Conservation (phyloP, 768 basidiomycete species). For the Russula brevipes region DNA sequence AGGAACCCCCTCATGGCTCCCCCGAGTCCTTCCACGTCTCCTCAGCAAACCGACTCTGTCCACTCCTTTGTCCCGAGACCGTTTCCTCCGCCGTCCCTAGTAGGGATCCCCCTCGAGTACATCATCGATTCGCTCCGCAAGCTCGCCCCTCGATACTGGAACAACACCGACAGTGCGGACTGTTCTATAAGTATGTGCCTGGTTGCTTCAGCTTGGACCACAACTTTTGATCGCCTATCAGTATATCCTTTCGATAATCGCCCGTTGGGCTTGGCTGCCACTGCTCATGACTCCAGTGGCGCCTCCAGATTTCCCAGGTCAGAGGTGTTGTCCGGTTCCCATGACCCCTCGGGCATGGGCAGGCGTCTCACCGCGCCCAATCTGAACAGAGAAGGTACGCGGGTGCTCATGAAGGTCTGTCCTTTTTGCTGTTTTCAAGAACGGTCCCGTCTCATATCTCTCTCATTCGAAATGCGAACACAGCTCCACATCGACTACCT, state of each 20-base stretch:
- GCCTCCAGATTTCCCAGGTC: constrained; percentile 12
- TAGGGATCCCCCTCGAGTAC: constrained; percentile 65
- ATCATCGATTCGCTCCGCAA: constrained; percentile 63
- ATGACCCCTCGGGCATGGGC: constrained; percentile 41
- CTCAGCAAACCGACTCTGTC: constrained; percentile 24
- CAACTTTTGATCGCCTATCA: not conserved
- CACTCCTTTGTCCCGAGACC: constrained; percentile 48
- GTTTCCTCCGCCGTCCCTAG: constrained; percentile 59
- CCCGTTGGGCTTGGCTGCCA: not conserved
- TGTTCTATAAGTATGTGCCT: constrained; percentile 61
- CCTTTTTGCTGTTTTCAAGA: not conserved
- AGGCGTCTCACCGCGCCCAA: constrained; percentile 51
- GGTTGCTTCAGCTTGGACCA: not conserved
- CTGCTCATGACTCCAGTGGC: not conserved
- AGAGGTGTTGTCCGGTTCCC: constrained; percentile 27
- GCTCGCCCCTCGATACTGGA: constrained; percentile 67
- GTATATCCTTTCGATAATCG: constrained; percentile 16
- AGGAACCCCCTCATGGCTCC: constrained; percentile 19
- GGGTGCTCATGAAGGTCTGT: constrained; percentile 59
- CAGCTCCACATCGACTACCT: constrained; percentile 81
- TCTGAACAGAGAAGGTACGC: constrained; percentile 43
- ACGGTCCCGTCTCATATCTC: not conserved
- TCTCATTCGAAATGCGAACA: constrained; percentile 18
- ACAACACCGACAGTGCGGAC: constrained; percentile 68
- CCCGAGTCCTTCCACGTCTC: constrained; percentile 18